phyloP scores from a whole-genome alignment of 495 filamentous ascomycete species.

The Neurospora terricola region DNA sequence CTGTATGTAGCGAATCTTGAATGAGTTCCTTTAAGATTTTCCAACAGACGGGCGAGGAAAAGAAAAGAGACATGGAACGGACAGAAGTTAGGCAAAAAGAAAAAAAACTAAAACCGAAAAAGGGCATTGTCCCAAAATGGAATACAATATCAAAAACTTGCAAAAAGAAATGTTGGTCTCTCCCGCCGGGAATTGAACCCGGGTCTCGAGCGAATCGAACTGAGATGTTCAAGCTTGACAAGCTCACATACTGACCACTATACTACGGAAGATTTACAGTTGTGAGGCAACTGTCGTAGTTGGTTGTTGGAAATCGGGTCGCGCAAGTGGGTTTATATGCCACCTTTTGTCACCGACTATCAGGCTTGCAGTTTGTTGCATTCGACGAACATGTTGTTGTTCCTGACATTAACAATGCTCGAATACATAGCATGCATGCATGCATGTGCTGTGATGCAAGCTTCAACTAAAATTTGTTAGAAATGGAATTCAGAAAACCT shows the following conservation, averaged over 20 bases:
- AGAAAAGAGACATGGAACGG: no score
- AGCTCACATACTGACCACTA: background rate
- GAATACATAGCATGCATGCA: background rate
- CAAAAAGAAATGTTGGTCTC: background rate
- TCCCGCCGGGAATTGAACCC: slow-evolving; percentile 10
- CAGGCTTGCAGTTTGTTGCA: no score
- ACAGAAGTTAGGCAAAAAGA: background rate
- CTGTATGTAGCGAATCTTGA: no score
- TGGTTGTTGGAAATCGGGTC: background rate
- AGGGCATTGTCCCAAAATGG: no score
- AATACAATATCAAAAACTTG: no score
- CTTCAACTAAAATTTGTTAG: background rate
- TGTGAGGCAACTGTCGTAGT: background rate
- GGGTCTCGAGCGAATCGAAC: background rate
- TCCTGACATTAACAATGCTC: background rate
- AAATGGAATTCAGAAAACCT: no score
- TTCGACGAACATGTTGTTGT: background rate
- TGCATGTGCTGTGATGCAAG: background rate
- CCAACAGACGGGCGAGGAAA: no score
- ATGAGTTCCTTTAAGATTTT: no score
- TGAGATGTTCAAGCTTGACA: background rate
- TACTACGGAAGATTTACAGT: background rate
- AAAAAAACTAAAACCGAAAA: background rate
- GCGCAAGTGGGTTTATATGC: background rate
- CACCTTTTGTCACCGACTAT: no score